Percentiles rank a stretch among this genome's conserved stretches.
Evolutionary conservation across 768 basidiomycete genomes (phyloP).

Genomic region (Naematelia encephala): DNA sequence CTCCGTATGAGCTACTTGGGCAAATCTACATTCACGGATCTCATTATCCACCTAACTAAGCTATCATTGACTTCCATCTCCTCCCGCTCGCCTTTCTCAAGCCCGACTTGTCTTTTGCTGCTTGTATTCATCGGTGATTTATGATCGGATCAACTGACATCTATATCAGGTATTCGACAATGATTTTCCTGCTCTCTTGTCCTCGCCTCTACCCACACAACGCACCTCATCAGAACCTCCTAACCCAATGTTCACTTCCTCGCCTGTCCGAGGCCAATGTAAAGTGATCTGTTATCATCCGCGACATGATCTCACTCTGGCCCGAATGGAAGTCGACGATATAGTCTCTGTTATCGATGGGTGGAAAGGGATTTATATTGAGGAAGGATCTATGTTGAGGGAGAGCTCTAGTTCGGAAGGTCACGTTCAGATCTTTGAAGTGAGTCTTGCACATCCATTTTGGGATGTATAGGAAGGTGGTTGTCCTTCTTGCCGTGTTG

Average conservation of each 20-base stretch:
- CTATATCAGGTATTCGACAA: constrained; percentile 61
- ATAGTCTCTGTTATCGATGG: constrained; percentile 65
- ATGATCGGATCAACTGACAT: background rate
- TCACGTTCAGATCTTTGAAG: constrained; percentile 90
- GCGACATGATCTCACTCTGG: constrained; percentile 77
- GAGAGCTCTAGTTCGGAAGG: constrained; percentile 51
- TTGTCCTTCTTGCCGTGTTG: too few species aligned
- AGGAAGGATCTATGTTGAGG: constrained; percentile 54
- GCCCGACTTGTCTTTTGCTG: too few species aligned
- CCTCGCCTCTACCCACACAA: constrained; percentile 55
- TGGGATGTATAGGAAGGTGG: too few species aligned
- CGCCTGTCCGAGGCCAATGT: constrained; percentile 76
- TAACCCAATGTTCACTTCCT: constrained; percentile 48
- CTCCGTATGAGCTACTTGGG: too few species aligned
- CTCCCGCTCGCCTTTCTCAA: background rate
- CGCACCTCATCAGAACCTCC: too few species aligned
- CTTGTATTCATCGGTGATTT: too few species aligned
- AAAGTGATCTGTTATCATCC: constrained; percentile 86
- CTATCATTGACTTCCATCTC: background rate
- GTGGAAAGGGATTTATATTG: constrained; percentile 67
- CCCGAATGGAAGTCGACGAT: constrained; percentile 60
- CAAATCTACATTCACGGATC: too few species aligned
- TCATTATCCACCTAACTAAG: background rate
- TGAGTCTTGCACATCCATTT: constrained; percentile 50
- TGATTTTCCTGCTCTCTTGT: constrained; percentile 76